Evolutionary conservation across 805 yeast genomes (phyloP), one percentile per base, ranked within the genome.

Genomic region (Barnettozyma wickerhamii): DNA sequence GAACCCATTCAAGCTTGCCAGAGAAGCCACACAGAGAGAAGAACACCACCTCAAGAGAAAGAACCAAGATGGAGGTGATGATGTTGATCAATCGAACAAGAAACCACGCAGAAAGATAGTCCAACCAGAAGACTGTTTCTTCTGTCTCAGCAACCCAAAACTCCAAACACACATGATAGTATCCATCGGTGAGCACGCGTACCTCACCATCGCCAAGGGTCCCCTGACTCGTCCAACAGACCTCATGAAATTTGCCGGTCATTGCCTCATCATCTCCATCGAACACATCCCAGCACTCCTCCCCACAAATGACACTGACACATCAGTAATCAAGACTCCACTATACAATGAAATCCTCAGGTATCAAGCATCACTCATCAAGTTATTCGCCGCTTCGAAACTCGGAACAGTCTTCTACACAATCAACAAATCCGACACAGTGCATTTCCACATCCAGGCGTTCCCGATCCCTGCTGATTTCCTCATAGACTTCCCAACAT

Each of bases 181-280:
- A 1, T 75, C 93, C 0, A 82, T 90, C 38, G 91, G 86, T 0
- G 71, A 72, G 10, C 65, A 68, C 34, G 63, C 78, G 0, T 89
- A 88, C 56, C 37, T 89, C 42, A 81, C 96, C 0, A 69, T 81
- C 13, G 95, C 95, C 0, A 88, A 84, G 55, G 97, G 97, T 0
- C 96, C 97, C 0, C 61, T 89, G 15, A 75, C 85, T 2, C 61
- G 71, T 20, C 75, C 81, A 1, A 65, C 65, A 12, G 62, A 64
- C 4, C 60, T 72, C 4, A 63, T 72, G 54, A 64, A 67, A 7
- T 80, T 85, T 53, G 76, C 95, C 0, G 96, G 95, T 0, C 96
- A 89, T 65, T 85, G 86, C 18, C 66, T 89, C 32, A 70, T 90
- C 7, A 77, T 88, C 10, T 95, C 96, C 0, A 74, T 90, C 15